phyloP scores from a whole-genome alignment of 306 rosid species.

The Cicer judaicum region DNA sequence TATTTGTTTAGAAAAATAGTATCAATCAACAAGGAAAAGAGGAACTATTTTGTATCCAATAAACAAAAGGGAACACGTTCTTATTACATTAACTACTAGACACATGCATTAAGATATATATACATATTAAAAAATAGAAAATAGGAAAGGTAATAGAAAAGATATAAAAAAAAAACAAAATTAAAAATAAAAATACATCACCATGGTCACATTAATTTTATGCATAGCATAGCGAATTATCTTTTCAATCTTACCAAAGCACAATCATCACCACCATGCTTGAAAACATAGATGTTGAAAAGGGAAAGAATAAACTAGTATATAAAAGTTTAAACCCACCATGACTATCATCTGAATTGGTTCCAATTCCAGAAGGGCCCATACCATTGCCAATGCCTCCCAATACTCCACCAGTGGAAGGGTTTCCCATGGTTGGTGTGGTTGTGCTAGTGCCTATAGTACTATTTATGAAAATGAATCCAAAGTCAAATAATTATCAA shows the following conservation, averaged over 20 bases:
- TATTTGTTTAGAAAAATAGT: no score
- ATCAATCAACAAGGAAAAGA: no score
- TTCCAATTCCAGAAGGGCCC: slow-evolving; percentile 67
- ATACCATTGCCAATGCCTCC: slow-evolving; percentile 69
- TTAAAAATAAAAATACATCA: slow-evolving; percentile 34
- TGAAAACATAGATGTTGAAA: slow-evolving; percentile 42
- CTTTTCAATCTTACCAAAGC: slow-evolving; percentile 55
- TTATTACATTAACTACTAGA: no score
- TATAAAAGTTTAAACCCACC: slow-evolving; percentile 45
- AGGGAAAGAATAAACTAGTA: slow-evolving; percentile 36
- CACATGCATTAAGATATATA: no score
- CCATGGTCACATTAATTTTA: not conserved
- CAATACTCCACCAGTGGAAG: slow-evolving; percentile 48
- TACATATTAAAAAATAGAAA: no score
- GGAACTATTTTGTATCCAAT: no score
- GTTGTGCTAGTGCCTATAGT: slow-evolving; percentile 29
- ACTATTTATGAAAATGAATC: no score
- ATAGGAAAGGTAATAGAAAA: slow-evolving; percentile 10
- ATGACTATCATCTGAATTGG: slow-evolving; percentile 59
- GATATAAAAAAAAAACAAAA: slow-evolving; percentile 7
- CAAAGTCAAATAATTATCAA: no score
- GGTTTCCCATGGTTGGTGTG: slow-evolving; percentile 14
- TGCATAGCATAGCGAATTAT: no score
- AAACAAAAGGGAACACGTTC: no score
- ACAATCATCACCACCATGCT: slow-evolving; percentile 55